Percentiles rank a stretch among this genome's conserved stretches.
Evolutionary conservation across 805 yeast genomes (phyloP).

Genomic region (Candida maesae): DNA sequence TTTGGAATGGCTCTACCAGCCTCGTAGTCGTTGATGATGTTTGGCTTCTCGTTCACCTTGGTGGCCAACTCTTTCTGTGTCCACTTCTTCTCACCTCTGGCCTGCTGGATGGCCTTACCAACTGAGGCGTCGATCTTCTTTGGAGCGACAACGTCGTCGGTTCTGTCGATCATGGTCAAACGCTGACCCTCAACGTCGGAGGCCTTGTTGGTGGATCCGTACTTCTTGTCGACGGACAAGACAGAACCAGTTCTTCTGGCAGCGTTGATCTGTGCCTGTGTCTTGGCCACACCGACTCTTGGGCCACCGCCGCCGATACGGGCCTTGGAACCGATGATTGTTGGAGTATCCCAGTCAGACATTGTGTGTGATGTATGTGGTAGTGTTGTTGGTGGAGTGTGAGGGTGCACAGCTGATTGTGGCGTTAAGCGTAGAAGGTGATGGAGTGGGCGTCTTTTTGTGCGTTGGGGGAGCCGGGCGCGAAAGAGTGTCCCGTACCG

Average conservation of each 20-base stretch:
- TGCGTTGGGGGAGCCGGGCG: slow-evolving; percentile 1
- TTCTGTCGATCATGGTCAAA: slow-evolving; percentile 87
- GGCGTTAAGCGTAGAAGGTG: background rate
- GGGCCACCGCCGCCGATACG: slow-evolving; percentile 89
- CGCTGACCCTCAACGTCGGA: slow-evolving; percentile 91
- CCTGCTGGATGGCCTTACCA: slow-evolving; percentile 82
- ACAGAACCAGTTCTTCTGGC: slow-evolving; percentile 93
- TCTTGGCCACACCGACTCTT: slow-evolving; percentile 75
- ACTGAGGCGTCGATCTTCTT: slow-evolving; percentile 81
- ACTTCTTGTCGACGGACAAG: slow-evolving; percentile 90
- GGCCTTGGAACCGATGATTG: slow-evolving; percentile 85
- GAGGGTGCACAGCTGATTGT: background rate
- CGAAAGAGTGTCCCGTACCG: background rate
- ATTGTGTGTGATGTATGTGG: slow-evolving; percentile 17
- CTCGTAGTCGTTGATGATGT: slow-evolving; percentile 92
- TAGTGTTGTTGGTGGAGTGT: background rate
- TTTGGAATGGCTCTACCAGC: slow-evolving; percentile 95
- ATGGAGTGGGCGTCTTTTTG: slow-evolving; percentile 1
- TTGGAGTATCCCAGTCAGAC: slow-evolving; percentile 90
- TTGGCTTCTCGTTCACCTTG: slow-evolving; percentile 92
- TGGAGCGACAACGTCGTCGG: slow-evolving; percentile 90
- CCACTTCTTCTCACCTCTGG: slow-evolving; percentile 80
- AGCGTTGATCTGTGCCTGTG: slow-evolving; percentile 76
- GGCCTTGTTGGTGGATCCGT: slow-evolving; percentile 57
- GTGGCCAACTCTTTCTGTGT: slow-evolving; percentile 98